phyloP scores from a whole-genome alignment of 306 rosid species.

The Rosa chinensis region DNA sequence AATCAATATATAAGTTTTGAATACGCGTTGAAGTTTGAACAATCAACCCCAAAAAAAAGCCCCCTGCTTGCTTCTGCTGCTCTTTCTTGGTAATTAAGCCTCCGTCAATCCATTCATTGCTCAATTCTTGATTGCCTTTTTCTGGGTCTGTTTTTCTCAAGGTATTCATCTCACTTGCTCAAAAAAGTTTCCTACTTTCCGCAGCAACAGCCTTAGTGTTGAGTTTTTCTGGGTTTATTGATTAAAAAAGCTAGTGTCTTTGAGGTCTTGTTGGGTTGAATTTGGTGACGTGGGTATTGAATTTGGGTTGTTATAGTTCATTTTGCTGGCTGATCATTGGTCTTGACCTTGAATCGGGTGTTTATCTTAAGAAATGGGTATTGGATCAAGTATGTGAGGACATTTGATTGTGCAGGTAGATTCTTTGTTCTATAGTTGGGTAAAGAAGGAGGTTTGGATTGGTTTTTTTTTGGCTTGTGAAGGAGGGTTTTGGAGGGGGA shows the following conservation, averaged over 20 bases:
- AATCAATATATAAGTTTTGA: slow-evolving; percentile 25
- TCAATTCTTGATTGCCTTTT: slow-evolving; percentile 15
- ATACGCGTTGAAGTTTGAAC: slow-evolving; percentile 63
- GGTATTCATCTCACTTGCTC: background rate
- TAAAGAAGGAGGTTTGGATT: slow-evolving; percentile 28
- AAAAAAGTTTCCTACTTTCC: slow-evolving; percentile 12
- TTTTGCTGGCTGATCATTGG: background rate
- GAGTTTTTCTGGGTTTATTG: slow-evolving; percentile 11
- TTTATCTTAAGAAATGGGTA: slow-evolving; percentile 26
- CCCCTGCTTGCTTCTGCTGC: background rate
- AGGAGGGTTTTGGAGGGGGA: slow-evolving; percentile 16
- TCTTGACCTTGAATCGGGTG: background rate
- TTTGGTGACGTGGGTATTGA: slow-evolving; percentile 32
- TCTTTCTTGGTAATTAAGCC: slow-evolving; percentile 34
- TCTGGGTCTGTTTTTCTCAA: slow-evolving; percentile 14
- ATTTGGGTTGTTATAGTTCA: slow-evolving; percentile 18
- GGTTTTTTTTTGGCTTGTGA: slow-evolving; percentile 26
- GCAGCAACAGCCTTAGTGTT: background rate
- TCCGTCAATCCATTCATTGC: slow-evolving; percentile 6
- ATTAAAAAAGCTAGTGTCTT: background rate
- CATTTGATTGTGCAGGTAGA: slow-evolving; percentile 31
- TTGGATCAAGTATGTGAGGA: slow-evolving; percentile 22
- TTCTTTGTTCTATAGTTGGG: slow-evolving; percentile 36
- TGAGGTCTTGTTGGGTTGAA: slow-evolving; percentile 27
- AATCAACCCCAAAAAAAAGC: slow-evolving; percentile 25